Base-by-base conservation (phyloP, 1,284 basidiomycete species). In the Fomitopsis palustris region DNA sequence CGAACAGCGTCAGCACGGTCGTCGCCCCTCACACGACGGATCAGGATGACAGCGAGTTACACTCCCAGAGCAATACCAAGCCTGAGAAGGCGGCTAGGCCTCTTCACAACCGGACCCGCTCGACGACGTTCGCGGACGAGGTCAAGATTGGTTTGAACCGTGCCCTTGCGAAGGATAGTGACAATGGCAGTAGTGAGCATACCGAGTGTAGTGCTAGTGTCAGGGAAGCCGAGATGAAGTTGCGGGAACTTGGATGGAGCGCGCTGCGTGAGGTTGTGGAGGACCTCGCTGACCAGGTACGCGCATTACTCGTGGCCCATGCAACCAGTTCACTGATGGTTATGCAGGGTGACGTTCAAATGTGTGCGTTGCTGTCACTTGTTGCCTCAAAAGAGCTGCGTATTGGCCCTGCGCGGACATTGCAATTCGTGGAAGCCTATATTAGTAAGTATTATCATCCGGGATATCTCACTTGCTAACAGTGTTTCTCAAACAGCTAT, bases 261-360 rank as follows among this genome's bases (percentile, higher is more conserved):
- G 80, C 83, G 1, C 64, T 91, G 62, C 73, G 78, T 33, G 80
- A 83, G 53, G 77, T 79, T 1, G 63, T 92, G 39, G 86, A 90
- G 59, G 73, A 74, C n/a, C 83, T 85, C 65, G 82, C 82, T 1
- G 85, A 88, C 59, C 74, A 83, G 74, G 88, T 88, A 60, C 27
- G 77, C 64, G 29, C 14, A 51, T 53, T 2, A 23, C 10, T 23
- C 41, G 25, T 12, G 21, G 16, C 4, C 1, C 21, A 31, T 3
- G 25, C 17, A 19, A n/a, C 8, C 12, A 21, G 49, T n/a, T 33
- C 6, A 23, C n/a, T 52, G 19, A 35, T 17, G 4, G 6, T 12
- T 7, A 16, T 37, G 14, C 47, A 90, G 87, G 90, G 90, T 4
- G 85, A 92, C 64, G 75, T 91, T 0, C 90, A 92, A 66, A 88